Conservation (phyloP, 495 filamentous ascomycete species). For the Penicillium dipodomyicola region DNA sequence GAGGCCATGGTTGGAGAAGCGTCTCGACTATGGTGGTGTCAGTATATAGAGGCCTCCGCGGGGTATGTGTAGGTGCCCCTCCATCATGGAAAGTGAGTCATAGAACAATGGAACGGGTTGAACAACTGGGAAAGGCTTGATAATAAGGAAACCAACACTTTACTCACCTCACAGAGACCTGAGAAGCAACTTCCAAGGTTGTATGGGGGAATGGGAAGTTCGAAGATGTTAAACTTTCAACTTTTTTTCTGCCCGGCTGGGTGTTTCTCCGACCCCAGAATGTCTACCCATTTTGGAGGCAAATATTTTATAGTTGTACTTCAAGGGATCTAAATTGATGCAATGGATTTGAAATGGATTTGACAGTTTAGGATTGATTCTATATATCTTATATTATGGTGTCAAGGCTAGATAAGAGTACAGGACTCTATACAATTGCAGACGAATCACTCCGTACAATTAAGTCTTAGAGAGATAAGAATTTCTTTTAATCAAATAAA, state of each 20-base stretch:
- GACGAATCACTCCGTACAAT: background rate
- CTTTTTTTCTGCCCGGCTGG: conserved; percentile 32
- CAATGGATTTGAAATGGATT: too few relatives aligned
- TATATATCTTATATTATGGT: too few relatives aligned
- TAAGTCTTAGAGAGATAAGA: background rate
- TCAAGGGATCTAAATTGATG: too few relatives aligned
- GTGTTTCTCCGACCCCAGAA: conserved; percentile 28
- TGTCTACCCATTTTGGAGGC: conserved; percentile 2
- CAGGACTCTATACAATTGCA: background rate
- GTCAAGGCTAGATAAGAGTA: too few relatives aligned
- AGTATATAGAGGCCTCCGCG: conserved; percentile 22
- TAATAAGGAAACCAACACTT: conserved; percentile 1
- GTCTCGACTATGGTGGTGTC: conserved; percentile 32
- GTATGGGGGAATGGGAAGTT: conserved; percentile 12
- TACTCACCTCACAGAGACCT: conserved; percentile 37
- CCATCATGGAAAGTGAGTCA: conserved; percentile 10
- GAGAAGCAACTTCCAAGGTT: conserved; percentile 26
- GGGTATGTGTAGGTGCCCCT: conserved; percentile 29
- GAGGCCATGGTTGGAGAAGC: conserved; percentile 39
- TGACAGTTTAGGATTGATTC: too few relatives aligned
- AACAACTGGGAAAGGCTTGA: background rate
- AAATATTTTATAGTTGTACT: too few relatives aligned
- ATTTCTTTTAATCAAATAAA: background rate
- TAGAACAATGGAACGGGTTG: background rate
- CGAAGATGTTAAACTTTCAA: conserved; percentile 14